phyloP scores from a whole-genome alignment of 108 stramenopile genomes.

The Schizochytrium sp. region DNA sequence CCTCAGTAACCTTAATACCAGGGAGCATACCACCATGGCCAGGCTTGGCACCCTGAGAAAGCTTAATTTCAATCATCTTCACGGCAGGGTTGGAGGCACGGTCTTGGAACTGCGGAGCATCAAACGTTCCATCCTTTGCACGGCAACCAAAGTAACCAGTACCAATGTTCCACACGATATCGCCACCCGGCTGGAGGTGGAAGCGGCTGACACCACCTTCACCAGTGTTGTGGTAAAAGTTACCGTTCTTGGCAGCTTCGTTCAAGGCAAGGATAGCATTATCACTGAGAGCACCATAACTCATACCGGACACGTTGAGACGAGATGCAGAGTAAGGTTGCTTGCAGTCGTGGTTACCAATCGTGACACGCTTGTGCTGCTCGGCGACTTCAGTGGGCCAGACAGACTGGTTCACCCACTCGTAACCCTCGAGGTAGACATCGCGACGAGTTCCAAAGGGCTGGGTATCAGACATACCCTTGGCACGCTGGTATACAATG shows the following conservation, averaged over 20 bases:
- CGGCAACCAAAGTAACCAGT: slow-evolving; percentile 92
- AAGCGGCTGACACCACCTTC: slow-evolving; percentile 84
- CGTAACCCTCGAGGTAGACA: slow-evolving; percentile 76
- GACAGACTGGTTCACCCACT: slow-evolving; percentile 87
- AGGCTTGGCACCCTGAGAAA: slow-evolving; percentile 87
- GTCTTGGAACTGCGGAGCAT: slow-evolving; percentile 76
- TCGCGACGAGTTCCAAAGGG: slow-evolving; percentile 81
- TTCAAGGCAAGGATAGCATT: slow-evolving; percentile 84
- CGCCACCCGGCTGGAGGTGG: slow-evolving; percentile 82
- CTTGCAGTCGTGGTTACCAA: slow-evolving; percentile 77
- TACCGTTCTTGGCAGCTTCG: slow-evolving; percentile 81
- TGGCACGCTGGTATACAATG: slow-evolving; percentile 83
- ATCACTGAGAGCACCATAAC: slow-evolving; percentile 85
- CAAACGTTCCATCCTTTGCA: slow-evolving; percentile 78
- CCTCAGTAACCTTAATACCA: slow-evolving; percentile 81
- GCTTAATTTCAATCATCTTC: slow-evolving; percentile 90
- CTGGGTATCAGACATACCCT: slow-evolving; percentile 74
- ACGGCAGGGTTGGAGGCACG: slow-evolving; percentile 71
- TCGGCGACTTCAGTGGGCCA: slow-evolving; percentile 71
- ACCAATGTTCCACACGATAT: slow-evolving; percentile 89
- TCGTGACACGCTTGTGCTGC: slow-evolving; percentile 69
- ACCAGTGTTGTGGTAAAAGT: slow-evolving; percentile 91
- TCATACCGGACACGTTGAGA: slow-evolving; percentile 87
- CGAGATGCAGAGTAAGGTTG: slow-evolving; percentile 82
- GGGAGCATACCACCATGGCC: slow-evolving; percentile 88